These are phyloP conservation scores for Paraphaeosphaeria minitans DNA, from an alignment of 2,329 filamentous ascomycete genomes.

Conservation along the genomic window DNA sequence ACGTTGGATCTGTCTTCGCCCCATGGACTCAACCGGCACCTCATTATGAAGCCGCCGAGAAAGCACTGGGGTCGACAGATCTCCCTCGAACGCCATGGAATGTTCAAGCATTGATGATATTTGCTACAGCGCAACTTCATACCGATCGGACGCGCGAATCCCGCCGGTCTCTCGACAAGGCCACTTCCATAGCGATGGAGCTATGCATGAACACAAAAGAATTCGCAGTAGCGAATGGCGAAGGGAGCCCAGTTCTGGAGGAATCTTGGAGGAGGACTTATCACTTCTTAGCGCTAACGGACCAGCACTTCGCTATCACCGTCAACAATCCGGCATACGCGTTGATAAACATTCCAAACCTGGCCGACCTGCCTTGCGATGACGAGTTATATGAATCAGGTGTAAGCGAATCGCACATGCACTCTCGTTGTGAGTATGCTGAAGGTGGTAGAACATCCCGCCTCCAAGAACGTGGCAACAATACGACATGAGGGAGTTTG, in stretches of 20 bases:
- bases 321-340: conserved; percentile 71
- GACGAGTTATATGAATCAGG: conserved; percentile 66
- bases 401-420: conserved; percentile 27
- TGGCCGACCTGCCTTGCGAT: conserved; percentile 79
- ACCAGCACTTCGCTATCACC: conserved; percentile 81
- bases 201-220: conserved; percentile 76
- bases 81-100: conserved; percentile 54
- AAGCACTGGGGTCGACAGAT: conserved; percentile 24
- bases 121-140: conserved; percentile 81
- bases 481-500: conserved; percentile 75
- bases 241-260: conserved; percentile 69
- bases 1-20: conserved; percentile 40
- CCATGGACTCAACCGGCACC: conserved; percentile 37
- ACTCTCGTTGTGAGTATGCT: neutral
- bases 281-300: conserved; percentile 79
- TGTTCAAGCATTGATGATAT: conserved; percentile 77
- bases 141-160: conserved; percentile 69
- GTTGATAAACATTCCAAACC: conserved; percentile 66
- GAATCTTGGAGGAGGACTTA: conserved; percentile 87
- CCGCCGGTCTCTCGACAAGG: conserved; percentile 68
- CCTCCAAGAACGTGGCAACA: conserved; percentile 63
- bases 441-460: conserved; percentile 34
- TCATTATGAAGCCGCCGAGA: conserved; percentile 29
- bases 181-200: conserved; percentile 72
- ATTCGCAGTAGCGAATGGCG: conserved; percentile 68